A percentile compares a stretch with the other conserved stretches of the same genome.
These are phyloP conservation scores for Termitomyces sp. DNA, from an alignment of 768 basidiomycete genomes.

Conservation along the genomic window DNA sequence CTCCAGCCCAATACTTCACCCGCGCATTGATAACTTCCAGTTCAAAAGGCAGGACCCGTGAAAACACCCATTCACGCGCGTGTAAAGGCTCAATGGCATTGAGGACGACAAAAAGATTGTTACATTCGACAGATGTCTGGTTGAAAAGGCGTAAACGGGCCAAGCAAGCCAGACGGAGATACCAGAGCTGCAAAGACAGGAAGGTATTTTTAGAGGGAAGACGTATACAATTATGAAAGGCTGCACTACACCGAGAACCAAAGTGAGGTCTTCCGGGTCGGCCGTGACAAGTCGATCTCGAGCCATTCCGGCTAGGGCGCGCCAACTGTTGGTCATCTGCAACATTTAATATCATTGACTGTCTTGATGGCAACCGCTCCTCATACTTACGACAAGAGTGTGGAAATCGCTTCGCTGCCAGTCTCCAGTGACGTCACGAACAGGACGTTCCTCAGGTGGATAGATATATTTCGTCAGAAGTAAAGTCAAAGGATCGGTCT, in stretches of 20 bases:
- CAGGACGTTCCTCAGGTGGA: slow-evolving; percentile 68
- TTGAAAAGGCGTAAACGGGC: slow-evolving; percentile 81
- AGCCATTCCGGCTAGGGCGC: slow-evolving; percentile 79
- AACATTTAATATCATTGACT: slow-evolving; percentile 14
- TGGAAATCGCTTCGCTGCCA: slow-evolving; percentile 71
- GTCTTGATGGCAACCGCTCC: slow-evolving; percentile 11
- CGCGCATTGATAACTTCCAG: slow-evolving; percentile 69
- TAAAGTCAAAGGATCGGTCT: slow-evolving; percentile 83
- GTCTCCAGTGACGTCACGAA: slow-evolving; percentile 68
- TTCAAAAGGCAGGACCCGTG: slow-evolving; percentile 53
- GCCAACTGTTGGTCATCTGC: slow-evolving; percentile 88
- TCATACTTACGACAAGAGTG: slow-evolving; percentile 67
- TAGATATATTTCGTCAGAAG: slow-evolving; percentile 80
- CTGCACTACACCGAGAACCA: slow-evolving; percentile 62
- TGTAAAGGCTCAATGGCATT: slow-evolving; percentile 48
- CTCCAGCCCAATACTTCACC: slow-evolving; percentile 77
- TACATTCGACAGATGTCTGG: slow-evolving; percentile 81
- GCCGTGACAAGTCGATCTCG: slow-evolving; percentile 68
- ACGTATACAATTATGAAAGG: background rate
- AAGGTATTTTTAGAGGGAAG: background rate
- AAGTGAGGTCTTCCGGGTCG: slow-evolving; percentile 59
- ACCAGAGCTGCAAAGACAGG: slow-evolving; percentile 58
- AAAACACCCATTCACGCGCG: slow-evolving; percentile 54
- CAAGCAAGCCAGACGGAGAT: slow-evolving; percentile 72
- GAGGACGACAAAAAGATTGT: slow-evolving; percentile 71